Conservation (phyloP, 805 yeast genomes). For the Pichia cephalocereana region DNA sequence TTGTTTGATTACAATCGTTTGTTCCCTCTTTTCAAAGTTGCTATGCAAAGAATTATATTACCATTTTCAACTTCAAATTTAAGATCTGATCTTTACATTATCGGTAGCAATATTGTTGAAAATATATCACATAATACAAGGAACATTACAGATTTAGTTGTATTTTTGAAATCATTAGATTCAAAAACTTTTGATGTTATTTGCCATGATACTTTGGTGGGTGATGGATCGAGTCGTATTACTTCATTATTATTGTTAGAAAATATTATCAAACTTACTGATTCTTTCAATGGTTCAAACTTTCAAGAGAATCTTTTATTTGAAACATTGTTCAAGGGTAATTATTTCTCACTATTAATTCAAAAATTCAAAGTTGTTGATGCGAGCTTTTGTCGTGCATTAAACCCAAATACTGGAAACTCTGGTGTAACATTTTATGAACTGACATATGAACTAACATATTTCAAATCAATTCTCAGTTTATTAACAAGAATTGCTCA, state of each 20-base stretch:
- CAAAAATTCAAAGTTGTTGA: conserved; percentile 64
- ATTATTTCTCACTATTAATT: conserved; percentile 55
- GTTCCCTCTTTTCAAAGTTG: conserved; percentile 61
- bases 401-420: conserved; percentile 11
- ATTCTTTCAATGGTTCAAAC: conserved; percentile 47
- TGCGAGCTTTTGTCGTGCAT: conserved; percentile 39
- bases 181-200: conserved; percentile 49
- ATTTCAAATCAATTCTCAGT: conserved; percentile 62
- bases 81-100: conserved; percentile 71
- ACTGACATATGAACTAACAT: conserved; percentile 64
- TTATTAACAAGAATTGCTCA: conserved; percentile 69
- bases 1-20: conserved; percentile 41
- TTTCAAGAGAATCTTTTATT: conserved; percentile 47
- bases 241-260: conserved; percentile 73
- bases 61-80: conserved; percentile 58
- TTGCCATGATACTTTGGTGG: conserved; percentile 70
- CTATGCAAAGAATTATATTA: conserved; percentile 63
- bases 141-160: conserved; percentile 38
- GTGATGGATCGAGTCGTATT: conserved; percentile 68
- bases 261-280: conserved; percentile 23
- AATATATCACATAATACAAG: conserved; percentile 35
- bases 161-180: conserved; percentile 53
- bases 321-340: conserved; percentile 53
- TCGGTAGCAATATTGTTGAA: conserved; percentile 57
- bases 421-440: conserved; percentile 39